Evolutionary conservation across 805 yeast species (phyloP).

Genomic region (Metschnikowia gruessii): DNA sequence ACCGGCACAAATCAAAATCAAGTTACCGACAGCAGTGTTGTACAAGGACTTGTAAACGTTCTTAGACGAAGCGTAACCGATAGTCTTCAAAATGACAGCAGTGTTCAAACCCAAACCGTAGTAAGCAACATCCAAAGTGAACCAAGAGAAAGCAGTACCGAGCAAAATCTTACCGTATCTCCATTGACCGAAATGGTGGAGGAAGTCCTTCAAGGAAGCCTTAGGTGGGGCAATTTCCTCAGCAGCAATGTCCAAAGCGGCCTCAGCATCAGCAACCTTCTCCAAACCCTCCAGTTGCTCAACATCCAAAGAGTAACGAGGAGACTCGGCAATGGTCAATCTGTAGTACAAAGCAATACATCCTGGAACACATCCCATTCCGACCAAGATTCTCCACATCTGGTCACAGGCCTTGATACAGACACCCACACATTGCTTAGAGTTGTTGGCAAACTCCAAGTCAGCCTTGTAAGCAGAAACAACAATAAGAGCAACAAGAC

Average conservation of each 20-base stretch:
- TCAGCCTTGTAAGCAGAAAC: conserved; percentile 74
- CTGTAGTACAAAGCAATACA: conserved; percentile 80
- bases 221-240: conserved; percentile 59
- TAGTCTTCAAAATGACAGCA: conserved; percentile 72
- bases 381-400: conserved; percentile 91
- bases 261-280: conserved; percentile 52
- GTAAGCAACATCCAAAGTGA: conserved; percentile 83
- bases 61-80: conserved; percentile 73
- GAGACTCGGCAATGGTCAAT: conserved; percentile 92
- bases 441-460: conserved; percentile 50
- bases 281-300: conserved; percentile 53
- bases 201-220: conserved; percentile 77
- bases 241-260: conserved; percentile 37
- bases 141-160: conserved; percentile 94
- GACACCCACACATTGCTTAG: conserved; percentile 57
- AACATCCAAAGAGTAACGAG: conserved; percentile 84
- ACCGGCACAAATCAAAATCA: conserved; percentile 92
- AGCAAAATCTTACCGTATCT: conserved; percentile 76
- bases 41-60: conserved; percentile 70
- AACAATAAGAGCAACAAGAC: conserved; percentile 73
- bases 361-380: conserved; percentile 92
- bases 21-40: conserved; percentile 86
- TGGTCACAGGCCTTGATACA: conserved; percentile 83
- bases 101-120: conserved; percentile 86
- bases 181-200: conserved; percentile 77